Percentiles rank a stretch among this genome's conserved stretches.
phyloP scores from a whole-genome alignment of 345 rosid genomes.

The Passiflora organensis region DNA sequence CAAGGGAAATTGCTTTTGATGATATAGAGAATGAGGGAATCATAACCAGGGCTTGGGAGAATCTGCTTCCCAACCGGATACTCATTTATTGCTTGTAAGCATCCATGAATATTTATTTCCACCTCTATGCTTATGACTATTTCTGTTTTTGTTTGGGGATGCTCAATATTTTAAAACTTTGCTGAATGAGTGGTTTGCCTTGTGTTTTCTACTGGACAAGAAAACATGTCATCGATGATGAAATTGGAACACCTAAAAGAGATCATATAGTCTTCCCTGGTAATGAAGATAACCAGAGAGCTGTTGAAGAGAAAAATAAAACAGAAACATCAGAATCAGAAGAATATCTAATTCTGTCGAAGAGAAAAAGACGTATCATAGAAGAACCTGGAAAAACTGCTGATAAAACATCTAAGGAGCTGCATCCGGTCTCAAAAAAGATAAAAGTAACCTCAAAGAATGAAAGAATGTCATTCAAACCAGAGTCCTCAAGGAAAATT shows the following conservation, averaged over 20 bases:
- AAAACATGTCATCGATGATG: conserved; percentile 62
- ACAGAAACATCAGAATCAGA: conserved; percentile 27
- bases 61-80: conserved; percentile 59
- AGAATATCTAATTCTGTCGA: conserved; percentile 27
- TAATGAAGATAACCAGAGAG: conserved; percentile 36
- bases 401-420: conserved; percentile 21
- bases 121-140: conserved; percentile 1
- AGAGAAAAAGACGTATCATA: conserved; percentile 26
- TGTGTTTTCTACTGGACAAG: conserved; percentile 31
- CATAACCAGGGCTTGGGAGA: conserved; percentile 73
- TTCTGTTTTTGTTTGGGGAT: not conserved
- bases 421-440: conserved; percentile 25
- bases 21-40: conserved; percentile 42
- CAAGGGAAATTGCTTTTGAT: conserved; percentile 61
- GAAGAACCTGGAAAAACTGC: conserved; percentile 27
- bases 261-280: conserved; percentile 68
- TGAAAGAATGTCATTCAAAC: conserved; percentile 31
- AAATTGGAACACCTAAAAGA: conserved; percentile 69
- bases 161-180: conserved; percentile 3
- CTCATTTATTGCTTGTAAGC: conserved; percentile 89
- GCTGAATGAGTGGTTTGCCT: conserved; percentile 19
- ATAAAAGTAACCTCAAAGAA: conserved; percentile 33
- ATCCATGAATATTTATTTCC: not conserved
- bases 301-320: conserved; percentile 31
- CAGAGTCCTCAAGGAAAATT: conserved; percentile 29